Evolutionary conservation across 225 moss, liverwort and hornwort species (phyloP), one percentile per base, ranked within the genome.

Genomic region (Pseudoscleropodium purum): DNA sequence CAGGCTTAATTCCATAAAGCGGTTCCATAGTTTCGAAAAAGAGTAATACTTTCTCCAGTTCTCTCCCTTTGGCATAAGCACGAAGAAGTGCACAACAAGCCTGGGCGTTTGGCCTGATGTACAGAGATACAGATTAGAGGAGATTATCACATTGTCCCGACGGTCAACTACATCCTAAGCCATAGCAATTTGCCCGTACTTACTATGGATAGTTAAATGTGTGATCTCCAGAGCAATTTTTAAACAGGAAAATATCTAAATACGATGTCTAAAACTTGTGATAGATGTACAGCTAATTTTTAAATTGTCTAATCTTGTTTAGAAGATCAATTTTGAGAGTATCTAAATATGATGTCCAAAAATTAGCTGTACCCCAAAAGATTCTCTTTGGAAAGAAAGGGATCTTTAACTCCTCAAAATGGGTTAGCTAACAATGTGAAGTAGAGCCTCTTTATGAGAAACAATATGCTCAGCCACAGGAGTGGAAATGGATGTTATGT

Each of bases 41-140:
- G 36, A 89, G 3, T 31, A 93, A 72, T 18, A 94, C 90, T 85
- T 93, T 92, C 64, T 91, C 93, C 66, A 95, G 78, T 89, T 95
- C 65, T 77, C 91, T 91, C 47, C 94, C 95, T 84, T 94, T 94
- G n/a, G 89, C 95, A 65, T 94, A 95, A 7, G 95, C 90, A 75
- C 94, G 93, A 75, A 95, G 94, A 76, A 95, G 93, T 67, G 95
- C 91, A 85, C 94, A 93, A 79, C 95, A 95, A 74, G 91, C 89
- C 82, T 94, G 92, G 12, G 94, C 85, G 49, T 95, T 94, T 41
- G 95, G 94, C 84, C 94, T 87, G 77, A 77, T 23, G 24, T 39
- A 85, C 39, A 90, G 62, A 63, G n/a, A 17, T 20, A 78, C 51
- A 72, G 52, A 66, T 91, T 66, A 93, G 90, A 84, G 51, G 39